Conservation (phyloP, 805 yeast species). For the Candida anglica region DNA sequence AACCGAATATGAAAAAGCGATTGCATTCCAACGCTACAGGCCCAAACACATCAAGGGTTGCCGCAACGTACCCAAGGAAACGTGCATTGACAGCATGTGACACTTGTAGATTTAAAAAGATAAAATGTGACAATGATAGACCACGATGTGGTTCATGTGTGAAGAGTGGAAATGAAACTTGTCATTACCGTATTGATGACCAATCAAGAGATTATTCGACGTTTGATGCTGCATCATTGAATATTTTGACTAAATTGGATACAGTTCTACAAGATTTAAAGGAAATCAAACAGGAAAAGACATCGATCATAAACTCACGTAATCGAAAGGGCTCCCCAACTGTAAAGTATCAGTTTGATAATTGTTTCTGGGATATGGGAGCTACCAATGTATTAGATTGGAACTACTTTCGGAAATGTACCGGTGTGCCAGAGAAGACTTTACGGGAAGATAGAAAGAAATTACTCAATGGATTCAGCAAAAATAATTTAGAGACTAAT, state of each 20-base stretch:
- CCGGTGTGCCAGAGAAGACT: slow-evolving; percentile 3
- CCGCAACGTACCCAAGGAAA: slow-evolving; percentile 16
- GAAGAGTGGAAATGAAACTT: slow-evolving; percentile 20
- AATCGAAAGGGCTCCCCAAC: too few species aligned
- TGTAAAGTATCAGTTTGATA: too few species aligned
- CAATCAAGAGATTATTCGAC: slow-evolving; percentile 14
- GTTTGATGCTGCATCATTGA: slow-evolving; percentile 22
- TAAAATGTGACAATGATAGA: slow-evolving; percentile 32
- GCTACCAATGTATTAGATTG: slow-evolving; percentile 25
- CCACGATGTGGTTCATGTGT: slow-evolving; percentile 33
- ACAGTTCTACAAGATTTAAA: slow-evolving; percentile 21
- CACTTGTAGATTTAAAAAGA: slow-evolving; percentile 30
- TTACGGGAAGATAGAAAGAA: background rate
- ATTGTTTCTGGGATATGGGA: slow-evolving; percentile 32
- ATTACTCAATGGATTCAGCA: too few species aligned
- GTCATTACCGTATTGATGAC: slow-evolving; percentile 29
- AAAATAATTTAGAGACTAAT: too few species aligned
- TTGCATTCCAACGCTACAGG: too few species aligned
- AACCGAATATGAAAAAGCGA: too few species aligned
- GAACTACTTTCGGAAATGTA: slow-evolving; percentile 17
- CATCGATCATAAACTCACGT: too few species aligned
- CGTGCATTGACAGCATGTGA: slow-evolving; percentile 38
- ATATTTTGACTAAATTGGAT: slow-evolving; percentile 26
- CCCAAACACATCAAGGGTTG: slow-evolving; percentile 8
- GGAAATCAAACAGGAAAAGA: slow-evolving; percentile 10